phyloP scores from a whole-genome alignment of 306 rosid species.

The Prunus padus region DNA sequence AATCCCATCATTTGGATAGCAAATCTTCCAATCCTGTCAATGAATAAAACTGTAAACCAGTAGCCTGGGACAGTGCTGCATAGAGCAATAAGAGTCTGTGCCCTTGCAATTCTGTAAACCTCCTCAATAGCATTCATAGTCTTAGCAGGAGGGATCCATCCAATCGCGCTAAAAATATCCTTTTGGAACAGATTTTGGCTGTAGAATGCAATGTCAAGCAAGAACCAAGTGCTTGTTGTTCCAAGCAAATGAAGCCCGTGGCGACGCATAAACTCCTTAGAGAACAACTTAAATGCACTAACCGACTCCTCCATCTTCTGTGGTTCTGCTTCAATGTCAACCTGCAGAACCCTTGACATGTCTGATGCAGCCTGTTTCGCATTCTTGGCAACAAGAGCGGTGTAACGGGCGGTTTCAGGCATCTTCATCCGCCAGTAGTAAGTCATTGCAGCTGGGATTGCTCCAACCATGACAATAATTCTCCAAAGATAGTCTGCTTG shows the following conservation, averaged over 20 bases:
- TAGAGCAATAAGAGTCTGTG: slow-evolving; percentile 72
- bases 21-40: slow-evolving; percentile 71
- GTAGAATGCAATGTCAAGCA: slow-evolving; percentile 70
- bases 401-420: slow-evolving; percentile 84
- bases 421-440: slow-evolving; percentile 64
- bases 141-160: slow-evolving; percentile 68
- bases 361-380: slow-evolving; percentile 53
- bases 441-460: slow-evolving; percentile 64
- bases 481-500: slow-evolving; percentile 73
- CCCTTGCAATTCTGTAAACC: slow-evolving; percentile 57
- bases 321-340: slow-evolving; percentile 49
- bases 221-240: slow-evolving; percentile 68
- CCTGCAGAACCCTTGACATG: slow-evolving; percentile 67
- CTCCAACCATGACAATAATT: slow-evolving; percentile 64
- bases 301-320: slow-evolving; percentile 1
- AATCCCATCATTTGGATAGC: slow-evolving; percentile 70
- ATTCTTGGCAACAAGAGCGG: slow-evolving; percentile 68
- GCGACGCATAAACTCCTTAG: slow-evolving; percentile 48
- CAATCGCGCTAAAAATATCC: slow-evolving; percentile 69
- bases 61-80: slow-evolving; percentile 83
- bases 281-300: slow-evolving; percentile 46
- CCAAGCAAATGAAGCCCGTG: slow-evolving; percentile 74
- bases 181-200: slow-evolving; percentile 75
- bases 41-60: slow-evolving; percentile 69
- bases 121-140: slow-evolving; percentile 71